Evolutionary conservation across 768 basidiomycete species (phyloP).

Genomic region (Amanita thiersii): DNA sequence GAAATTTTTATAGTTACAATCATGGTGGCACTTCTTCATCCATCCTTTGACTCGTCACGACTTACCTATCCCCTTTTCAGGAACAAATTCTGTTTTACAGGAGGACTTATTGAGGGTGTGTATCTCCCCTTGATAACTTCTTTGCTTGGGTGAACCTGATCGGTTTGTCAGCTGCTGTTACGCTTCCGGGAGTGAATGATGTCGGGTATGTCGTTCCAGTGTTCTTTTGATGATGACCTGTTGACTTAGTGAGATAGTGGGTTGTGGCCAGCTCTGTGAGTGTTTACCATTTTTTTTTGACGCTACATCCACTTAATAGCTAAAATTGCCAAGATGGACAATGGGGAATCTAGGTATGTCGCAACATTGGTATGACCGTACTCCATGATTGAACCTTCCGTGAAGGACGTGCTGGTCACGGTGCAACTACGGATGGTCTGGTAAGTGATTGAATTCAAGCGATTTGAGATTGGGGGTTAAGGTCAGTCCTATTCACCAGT

Average conservation of each 20-base stretch:
- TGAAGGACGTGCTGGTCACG: constrained; percentile 56
- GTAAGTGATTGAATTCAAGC: constrained; percentile 24
- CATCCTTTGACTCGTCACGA: no score
- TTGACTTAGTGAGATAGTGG: constrained; percentile 15
- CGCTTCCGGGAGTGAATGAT: constrained; percentile 19
- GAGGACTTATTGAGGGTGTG: constrained; percentile 45
- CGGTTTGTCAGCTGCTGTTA: constrained; percentile 15
- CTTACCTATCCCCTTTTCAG: constrained; percentile 10
- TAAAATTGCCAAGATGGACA: constrained; percentile 21
- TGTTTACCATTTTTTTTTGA: constrained; percentile 3
- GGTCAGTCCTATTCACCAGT: constrained; percentile 19
- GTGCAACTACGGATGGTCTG: constrained; percentile 55
- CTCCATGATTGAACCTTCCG: constrained; percentile 23
- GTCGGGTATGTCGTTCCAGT: constrained; percentile 13
- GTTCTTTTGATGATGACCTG: neutral
- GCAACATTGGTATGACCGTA: constrained; percentile 16
- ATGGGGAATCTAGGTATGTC: constrained; percentile 40
- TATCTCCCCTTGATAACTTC: neutral
- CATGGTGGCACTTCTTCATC: no score
- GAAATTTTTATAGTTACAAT: constrained; percentile 18
- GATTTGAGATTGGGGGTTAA: constrained; percentile 7
- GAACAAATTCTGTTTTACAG: constrained; percentile 61
- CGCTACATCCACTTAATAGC: neutral
- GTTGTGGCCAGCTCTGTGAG: constrained; percentile 31
- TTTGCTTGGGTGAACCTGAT: neutral